These are phyloP conservation scores for Paecilomyces sp. DNA, from an alignment of 2,329 filamentous ascomycete species.

Conservation along the genomic window DNA sequence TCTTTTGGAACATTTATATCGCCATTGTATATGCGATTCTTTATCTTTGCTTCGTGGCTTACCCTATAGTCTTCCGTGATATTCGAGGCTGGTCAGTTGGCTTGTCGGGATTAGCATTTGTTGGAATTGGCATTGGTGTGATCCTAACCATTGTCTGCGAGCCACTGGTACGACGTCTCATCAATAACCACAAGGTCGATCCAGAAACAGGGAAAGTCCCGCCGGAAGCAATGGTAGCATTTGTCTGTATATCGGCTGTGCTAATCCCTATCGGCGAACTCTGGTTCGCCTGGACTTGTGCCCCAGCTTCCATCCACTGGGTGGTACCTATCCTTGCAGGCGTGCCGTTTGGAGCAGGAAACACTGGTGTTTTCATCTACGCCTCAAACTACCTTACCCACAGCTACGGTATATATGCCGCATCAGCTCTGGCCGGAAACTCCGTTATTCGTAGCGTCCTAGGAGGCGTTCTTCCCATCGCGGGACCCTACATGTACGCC, in stretches of 20 bases:
- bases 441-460: constrained; percentile 64
- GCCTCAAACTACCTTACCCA: constrained; percentile 71
- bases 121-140: constrained; percentile 59
- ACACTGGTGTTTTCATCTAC: constrained; percentile 75
- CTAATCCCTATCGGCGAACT: constrained; percentile 72
- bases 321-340: constrained; percentile 72
- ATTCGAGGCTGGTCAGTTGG: constrained; percentile 71
- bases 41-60: constrained; percentile 85
- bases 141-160: constrained; percentile 48
- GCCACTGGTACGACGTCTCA: constrained; percentile 67
- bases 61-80: constrained; percentile 73
- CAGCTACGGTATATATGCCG: constrained; percentile 74
- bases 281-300: constrained; percentile 81
- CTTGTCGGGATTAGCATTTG: constrained; percentile 68
- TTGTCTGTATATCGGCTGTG: constrained; percentile 71
- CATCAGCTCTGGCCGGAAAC: constrained; percentile 73
- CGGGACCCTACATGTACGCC: constrained; percentile 64
- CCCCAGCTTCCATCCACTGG: constrained; percentile 71
- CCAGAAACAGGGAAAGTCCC: constrained; percentile 64
- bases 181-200: constrained; percentile 69
- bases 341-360: constrained; percentile 71
- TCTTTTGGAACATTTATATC: constrained; percentile 66
- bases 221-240: constrained; percentile 73
- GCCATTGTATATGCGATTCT: constrained; percentile 78
- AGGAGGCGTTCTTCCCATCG: constrained; percentile 72